These are phyloP conservation scores for Begonia peltatifolia DNA, from an alignment of 306 rosid genomes.

Conservation along the genomic window DNA sequence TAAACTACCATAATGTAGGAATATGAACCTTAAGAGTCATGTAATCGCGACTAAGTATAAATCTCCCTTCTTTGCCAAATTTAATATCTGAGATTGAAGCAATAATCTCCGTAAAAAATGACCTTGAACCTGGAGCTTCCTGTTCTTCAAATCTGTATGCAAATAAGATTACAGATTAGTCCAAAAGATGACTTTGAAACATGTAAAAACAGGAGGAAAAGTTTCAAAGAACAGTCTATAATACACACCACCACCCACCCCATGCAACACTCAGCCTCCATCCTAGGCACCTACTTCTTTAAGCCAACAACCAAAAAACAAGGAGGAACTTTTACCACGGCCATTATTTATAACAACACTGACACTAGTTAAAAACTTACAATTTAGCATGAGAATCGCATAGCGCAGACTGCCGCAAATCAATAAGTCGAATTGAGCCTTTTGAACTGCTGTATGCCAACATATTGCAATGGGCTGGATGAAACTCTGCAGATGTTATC, in stretches of 20 bases:
- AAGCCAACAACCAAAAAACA: no score
- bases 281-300: background rate
- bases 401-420: constrained; percentile 93
- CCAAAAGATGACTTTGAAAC: constrained; percentile 5
- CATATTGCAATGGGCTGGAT: constrained; percentile 83
- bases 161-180: constrained; percentile 8
- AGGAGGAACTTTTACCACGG: no score
- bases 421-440: constrained; percentile 93
- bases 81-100: constrained; percentile 96
- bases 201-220: background rate
- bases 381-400: constrained; percentile 90
- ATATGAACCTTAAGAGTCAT: constrained; percentile 88
- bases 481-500: constrained; percentile 97
- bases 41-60: constrained; percentile 95
- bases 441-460: constrained; percentile 97
- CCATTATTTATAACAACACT: constrained; percentile 1
- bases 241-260: background rate
- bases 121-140: constrained; percentile 91
- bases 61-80: constrained; percentile 88
- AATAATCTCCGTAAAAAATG: constrained; percentile 93
- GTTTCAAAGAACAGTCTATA: background rate
- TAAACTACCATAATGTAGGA: no score
- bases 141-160: constrained; percentile 86
- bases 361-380: constrained; percentile 30
- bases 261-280: no score